Conservation (phyloP, 108 stramenopile genomes). For the Mediolabrus comicus region DNA sequence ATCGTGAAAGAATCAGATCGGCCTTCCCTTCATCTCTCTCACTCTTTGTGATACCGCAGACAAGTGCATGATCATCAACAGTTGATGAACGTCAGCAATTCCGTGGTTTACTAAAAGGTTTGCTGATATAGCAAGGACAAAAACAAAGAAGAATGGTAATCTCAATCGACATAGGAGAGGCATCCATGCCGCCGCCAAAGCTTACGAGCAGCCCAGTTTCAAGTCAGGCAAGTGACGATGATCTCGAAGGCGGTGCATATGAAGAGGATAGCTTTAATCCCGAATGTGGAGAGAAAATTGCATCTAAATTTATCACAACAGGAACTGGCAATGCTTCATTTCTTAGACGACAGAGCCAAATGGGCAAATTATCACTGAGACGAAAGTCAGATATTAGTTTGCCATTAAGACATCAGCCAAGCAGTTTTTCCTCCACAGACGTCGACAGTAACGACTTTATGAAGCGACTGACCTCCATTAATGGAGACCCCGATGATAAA, state of each 20-base stretch:
- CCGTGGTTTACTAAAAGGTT: too few relatives aligned
- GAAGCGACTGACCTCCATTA: not conserved
- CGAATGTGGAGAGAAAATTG: not conserved
- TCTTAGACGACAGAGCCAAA: not conserved
- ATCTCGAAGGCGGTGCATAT: not conserved
- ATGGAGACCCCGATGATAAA: not conserved
- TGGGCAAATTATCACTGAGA: not conserved
- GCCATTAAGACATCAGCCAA: not conserved
- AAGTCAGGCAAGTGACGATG: not conserved
- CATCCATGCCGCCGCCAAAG: not conserved
- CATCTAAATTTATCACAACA: not conserved
- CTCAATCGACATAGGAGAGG: not conserved
- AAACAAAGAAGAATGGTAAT: not conserved
- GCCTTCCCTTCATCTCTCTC: too few relatives aligned
- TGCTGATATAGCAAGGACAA: too few relatives aligned
- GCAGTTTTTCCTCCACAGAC: not conserved
- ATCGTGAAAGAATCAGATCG: too few relatives aligned
- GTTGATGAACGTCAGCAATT: too few relatives aligned
- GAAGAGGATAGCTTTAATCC: not conserved
- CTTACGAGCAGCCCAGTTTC: not conserved
- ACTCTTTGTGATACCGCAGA: too few relatives aligned
- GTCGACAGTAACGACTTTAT: not conserved
- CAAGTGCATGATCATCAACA: too few relatives aligned
- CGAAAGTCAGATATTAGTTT: not conserved
- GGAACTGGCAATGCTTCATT: not conserved